Percentiles rank a stretch among this genome's conserved stretches.
phyloP scores from a whole-genome alignment of 2,329 filamentous ascomycete genomes.

The Didymella pomorum region DNA sequence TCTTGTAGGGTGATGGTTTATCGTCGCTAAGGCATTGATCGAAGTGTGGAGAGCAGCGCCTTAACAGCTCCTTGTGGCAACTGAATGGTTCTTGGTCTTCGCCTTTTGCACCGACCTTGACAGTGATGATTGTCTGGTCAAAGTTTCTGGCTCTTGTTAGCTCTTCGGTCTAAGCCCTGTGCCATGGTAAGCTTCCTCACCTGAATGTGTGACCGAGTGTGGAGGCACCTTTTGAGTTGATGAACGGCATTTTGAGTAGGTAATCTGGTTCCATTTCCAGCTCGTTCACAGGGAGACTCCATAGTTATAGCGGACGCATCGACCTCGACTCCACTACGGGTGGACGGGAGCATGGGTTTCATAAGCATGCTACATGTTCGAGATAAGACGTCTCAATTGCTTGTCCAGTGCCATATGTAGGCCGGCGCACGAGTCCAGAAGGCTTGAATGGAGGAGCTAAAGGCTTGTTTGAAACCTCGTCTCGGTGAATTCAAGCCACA shows the following conservation, averaged over 20 bases:
- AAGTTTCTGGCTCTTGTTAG: conserved; percentile 44
- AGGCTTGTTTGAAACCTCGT: conserved; percentile 22
- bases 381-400: conserved; percentile 17
- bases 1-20: conserved; percentile 44
- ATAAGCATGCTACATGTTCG: conserved; percentile 30
- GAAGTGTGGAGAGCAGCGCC: conserved; percentile 47
- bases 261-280: conserved; percentile 44
- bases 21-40: conserved; percentile 42
- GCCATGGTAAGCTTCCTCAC: conserved; percentile 19
- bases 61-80: conserved; percentile 45
- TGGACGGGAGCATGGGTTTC: conserved; percentile 36
- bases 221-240: conserved; percentile 41
- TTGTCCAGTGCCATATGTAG: conserved; percentile 4
- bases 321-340: conserved; percentile 6
- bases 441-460: conserved; percentile 14
- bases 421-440: conserved; percentile 5
- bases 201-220: conserved; percentile 48
- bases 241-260: conserved; percentile 50
- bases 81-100: conserved; percentile 44
- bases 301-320: conserved; percentile 11
- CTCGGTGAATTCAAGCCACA: conserved; percentile 1
- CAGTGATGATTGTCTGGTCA: conserved; percentile 48
- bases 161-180: background rate
- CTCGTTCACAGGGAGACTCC: conserved; percentile 8
- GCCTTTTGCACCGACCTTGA: conserved; percentile 45